Base-by-base conservation (phyloP, 352 stramenopile species). In the Phytophthora uliginosa region DNA sequence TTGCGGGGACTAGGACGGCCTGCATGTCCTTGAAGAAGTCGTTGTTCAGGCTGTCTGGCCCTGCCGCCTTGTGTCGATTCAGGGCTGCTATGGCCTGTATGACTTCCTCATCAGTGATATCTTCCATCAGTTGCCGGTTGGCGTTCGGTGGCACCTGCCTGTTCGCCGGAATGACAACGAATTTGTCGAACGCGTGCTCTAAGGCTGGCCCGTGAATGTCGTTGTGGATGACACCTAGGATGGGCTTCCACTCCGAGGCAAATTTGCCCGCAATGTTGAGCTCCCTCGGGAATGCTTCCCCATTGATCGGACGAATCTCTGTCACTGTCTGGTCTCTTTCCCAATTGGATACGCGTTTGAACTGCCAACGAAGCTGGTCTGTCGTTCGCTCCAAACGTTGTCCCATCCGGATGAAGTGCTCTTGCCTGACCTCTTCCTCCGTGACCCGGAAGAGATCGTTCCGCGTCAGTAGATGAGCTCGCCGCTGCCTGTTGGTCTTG, bases 211-310 rank as follows among this genome's bases (percentile, higher is more conserved):
- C 20, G 33, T 18, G n/a, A 6, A 52, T 1, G 3, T n/a, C 9
- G 28, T 47, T 52, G 8, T 62, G 55, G 4, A 2, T 51, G 4
- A 13, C 3, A 12, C 56, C 24, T 10, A 63, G 20, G 4, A 54
- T 42, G 4, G 56, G 38, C 9, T 53, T 38, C 56, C 56, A 63
- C 7, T 63, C 56, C 4, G 56, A 63, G 2, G 38, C 56, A 33
- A 53, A 63, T 34, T 12, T 53, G 7, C 40, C 38, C 2, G 56
- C 56, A 2, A 22, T 28, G 7, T 3, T 54, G 12, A 45, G 24
- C 6, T 38, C 51, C n/a, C n/a, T 10, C 18, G 10, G 34, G 12
- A 38, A 31, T 31, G 28, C 28, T 31, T 31, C 28, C 6, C 28
- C 28, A 31, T 31, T 31, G 28, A 31, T 31, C 28, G 4, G 28